phyloP scores from a whole-genome alignment of 176 grass and related monocot species.

The Oryza australiensis region DNA sequence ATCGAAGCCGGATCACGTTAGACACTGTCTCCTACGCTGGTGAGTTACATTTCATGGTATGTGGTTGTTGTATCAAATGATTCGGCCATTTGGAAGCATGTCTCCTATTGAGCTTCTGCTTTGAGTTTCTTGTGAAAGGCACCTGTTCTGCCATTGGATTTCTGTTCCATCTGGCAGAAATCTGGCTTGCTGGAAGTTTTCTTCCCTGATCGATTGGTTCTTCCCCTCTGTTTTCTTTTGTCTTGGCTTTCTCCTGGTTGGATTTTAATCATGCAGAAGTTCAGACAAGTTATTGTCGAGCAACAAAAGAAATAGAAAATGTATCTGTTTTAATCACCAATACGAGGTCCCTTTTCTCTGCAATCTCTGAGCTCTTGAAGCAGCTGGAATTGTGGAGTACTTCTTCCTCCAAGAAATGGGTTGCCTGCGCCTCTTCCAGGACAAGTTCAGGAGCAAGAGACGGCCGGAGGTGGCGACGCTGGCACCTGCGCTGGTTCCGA shows the following conservation, averaged over 20 bases:
- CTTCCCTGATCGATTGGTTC: not conserved
- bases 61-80: not conserved
- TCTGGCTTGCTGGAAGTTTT: not conserved
- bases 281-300: constrained; percentile 28
- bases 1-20: not conserved
- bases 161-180: constrained; percentile 9
- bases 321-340: not conserved
- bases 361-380: not conserved
- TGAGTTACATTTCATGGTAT: not conserved
- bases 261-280: not conserved
- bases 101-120: not conserved
- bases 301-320: constrained; percentile 2
- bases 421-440: constrained; percentile 31
- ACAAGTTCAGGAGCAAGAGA: constrained; percentile 3
- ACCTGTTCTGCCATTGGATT: not conserved
- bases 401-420: constrained; percentile 42
- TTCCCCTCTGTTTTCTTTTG: not conserved
- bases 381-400: too few species aligned
- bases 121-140: not conserved
- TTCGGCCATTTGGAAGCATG: constrained; percentile 22
- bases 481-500: not conserved
- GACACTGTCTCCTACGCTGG: not conserved
- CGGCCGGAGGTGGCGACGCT: not conserved
- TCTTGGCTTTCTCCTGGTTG: not conserved
- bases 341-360: not conserved